phyloP scores from a whole-genome alignment of 2,329 filamentous ascomycete genomes.

The Hymenoscyphus albidus region DNA sequence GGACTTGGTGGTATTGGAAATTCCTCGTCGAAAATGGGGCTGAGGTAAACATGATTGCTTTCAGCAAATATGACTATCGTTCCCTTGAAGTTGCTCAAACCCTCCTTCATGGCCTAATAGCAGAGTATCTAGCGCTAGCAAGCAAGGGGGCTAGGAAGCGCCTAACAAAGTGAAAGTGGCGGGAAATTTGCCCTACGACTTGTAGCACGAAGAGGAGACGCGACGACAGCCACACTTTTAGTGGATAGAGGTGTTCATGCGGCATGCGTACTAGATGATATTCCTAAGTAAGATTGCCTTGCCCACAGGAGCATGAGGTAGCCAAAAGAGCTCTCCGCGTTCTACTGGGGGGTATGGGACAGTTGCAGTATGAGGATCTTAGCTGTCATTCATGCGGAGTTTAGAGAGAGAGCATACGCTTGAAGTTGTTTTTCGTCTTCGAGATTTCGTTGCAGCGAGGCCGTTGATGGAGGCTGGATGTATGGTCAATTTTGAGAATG shows the following conservation, averaged over 20 bases:
- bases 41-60: neutral
- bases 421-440: neutral
- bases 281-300: neutral
- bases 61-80: neutral
- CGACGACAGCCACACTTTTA: neutral
- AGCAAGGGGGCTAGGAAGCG: neutral
- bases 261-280: neutral
- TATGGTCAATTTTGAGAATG: neutral
- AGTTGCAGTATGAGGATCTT: neutral
- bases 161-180: neutral
- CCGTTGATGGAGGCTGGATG: neutral
- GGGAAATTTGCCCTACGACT: neutral
- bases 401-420: neutral
- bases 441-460: neutral
- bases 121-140: neutral
- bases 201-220: neutral
- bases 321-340: neutral
- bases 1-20: neutral
- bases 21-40: neutral
- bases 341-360: neutral
- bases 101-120: neutral
- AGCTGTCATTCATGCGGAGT: too few species aligned
- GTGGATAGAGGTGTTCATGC: neutral
- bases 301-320: neutral
- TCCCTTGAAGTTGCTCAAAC: neutral